Evolutionary conservation across 108 stramenopile genomes (phyloP).

Genomic region (Pelagomonas calceolata): DNA sequence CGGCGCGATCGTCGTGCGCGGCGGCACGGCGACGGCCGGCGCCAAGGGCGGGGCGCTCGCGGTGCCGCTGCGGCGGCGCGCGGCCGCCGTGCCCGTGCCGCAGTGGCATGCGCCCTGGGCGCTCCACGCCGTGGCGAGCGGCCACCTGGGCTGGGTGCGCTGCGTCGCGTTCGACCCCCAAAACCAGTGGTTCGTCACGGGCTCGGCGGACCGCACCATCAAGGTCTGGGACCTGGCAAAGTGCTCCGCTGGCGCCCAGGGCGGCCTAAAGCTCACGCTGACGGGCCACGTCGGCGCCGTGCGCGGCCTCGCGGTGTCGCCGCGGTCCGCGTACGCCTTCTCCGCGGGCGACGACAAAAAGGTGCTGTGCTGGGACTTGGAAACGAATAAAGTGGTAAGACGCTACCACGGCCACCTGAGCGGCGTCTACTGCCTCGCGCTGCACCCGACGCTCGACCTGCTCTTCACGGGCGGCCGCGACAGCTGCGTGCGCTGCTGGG

Average conservation of each 20-base stretch:
- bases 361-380: constrained; percentile 98
- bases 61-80: not conserved
- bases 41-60: not conserved
- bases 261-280: constrained; percentile 85
- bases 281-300: constrained; percentile 95
- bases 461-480: constrained; percentile 98
- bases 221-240: constrained; percentile 96
- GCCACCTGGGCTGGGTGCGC: constrained; percentile 96
- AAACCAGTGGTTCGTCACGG: constrained; percentile 93
- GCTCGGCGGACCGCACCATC: constrained; percentile 90
- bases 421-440: constrained; percentile 76
- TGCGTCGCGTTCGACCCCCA: constrained; percentile 89
- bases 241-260: constrained; percentile 70
- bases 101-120: constrained; percentile 98
- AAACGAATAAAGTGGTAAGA: constrained; percentile 95
- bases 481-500: constrained; percentile 95
- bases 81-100: constrained; percentile 71
- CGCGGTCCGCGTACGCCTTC: constrained; percentile 92
- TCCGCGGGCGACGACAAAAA: constrained; percentile 93
- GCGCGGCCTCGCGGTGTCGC: constrained; percentile 81
- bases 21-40: not conserved
- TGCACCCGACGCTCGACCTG: constrained; percentile 94
- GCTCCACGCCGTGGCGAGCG: constrained; percentile 74
- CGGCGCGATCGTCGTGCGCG: not conserved
- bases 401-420: constrained; percentile 97